Conservation (phyloP, 768 basidiomycete genomes). For the Clathrus columnatus region DNA sequence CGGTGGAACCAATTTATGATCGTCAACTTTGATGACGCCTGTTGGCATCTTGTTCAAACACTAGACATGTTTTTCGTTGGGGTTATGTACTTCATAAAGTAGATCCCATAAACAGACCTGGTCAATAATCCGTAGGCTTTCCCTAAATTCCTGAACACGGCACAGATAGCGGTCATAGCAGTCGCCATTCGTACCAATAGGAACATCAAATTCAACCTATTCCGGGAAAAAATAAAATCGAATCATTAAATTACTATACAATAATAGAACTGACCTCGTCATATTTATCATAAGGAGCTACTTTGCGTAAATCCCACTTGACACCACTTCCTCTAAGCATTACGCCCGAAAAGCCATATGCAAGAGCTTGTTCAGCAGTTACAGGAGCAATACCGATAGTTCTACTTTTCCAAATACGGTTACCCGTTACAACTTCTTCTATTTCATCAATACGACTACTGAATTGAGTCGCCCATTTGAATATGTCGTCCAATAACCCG, state of each 20-base stretch:
- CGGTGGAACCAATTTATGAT: slow-evolving; percentile 94
- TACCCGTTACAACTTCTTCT: slow-evolving; percentile 95
- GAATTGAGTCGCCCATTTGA: slow-evolving; percentile 97
- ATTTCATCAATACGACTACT: slow-evolving; percentile 87
- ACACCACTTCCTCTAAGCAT: slow-evolving; percentile 94
- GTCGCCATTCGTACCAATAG: slow-evolving; percentile 94
- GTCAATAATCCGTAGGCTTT: slow-evolving; percentile 80
- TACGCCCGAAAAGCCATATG: slow-evolving; percentile 92
- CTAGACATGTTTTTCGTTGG: slow-evolving; percentile 28
- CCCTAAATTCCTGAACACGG: slow-evolving; percentile 97
- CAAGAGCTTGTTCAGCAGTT: slow-evolving; percentile 84
- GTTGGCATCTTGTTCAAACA: slow-evolving; percentile 96
- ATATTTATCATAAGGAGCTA: slow-evolving; percentile 93
- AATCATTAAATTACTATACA: background rate
- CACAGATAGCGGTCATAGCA: slow-evolving; percentile 98
- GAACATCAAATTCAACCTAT: slow-evolving; percentile 93
- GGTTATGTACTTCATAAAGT: background rate
- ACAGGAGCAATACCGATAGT: slow-evolving; percentile 87
- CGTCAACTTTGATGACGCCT: slow-evolving; percentile 89
- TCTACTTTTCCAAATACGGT: slow-evolving; percentile 96
- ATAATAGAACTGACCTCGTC: slow-evolving; percentile 56
- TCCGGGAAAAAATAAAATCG: background rate
- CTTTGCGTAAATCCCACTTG: slow-evolving; percentile 90
- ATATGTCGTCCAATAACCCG: slow-evolving; percentile 97
- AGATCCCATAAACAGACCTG: slow-evolving; percentile 36